Conservation (phyloP, 352 stramenopile genomes). For the Stramenopiles sp. region DNA sequence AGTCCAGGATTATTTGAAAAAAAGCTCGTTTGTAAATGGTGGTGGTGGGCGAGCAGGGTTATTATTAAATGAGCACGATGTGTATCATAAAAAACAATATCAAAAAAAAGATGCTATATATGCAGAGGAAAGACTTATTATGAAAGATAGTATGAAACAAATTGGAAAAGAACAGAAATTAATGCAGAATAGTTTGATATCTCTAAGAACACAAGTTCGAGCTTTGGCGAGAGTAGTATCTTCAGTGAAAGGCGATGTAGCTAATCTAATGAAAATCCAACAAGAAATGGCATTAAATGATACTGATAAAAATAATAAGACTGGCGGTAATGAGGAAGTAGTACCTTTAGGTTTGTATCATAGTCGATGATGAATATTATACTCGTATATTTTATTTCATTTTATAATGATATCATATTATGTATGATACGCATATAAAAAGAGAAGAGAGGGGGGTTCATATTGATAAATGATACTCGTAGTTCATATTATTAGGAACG, state of each 20-base stretch:
- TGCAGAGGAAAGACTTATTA: too few relatives aligned
- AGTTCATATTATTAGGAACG: too few relatives aligned
- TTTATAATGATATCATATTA: too few relatives aligned
- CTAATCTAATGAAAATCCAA: neutral
- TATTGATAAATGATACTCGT: too few relatives aligned
- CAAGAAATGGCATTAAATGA: neutral
- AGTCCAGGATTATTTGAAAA: neutral
- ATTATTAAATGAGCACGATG: too few relatives aligned
- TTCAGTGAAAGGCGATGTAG: neutral
- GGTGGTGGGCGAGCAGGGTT: too few relatives aligned
- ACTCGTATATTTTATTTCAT: too few relatives aligned
- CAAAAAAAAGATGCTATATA: neutral
- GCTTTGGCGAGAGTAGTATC: neutral
- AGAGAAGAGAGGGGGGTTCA: too few relatives aligned
- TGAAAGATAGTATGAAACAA: neutral
- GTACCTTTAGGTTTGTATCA: neutral
- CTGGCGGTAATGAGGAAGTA: neutral
- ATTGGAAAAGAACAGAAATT: neutral
- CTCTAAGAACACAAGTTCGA: neutral
- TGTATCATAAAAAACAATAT: too few relatives aligned
- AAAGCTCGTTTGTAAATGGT: neutral
- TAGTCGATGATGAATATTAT: too few relatives aligned
- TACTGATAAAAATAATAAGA: neutral
- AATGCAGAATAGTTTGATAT: neutral
- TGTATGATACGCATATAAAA: too few relatives aligned